Base-by-base conservation (phyloP, 2,329 filamentous ascomycete genomes). In the Botrytis squamosa region DNA sequence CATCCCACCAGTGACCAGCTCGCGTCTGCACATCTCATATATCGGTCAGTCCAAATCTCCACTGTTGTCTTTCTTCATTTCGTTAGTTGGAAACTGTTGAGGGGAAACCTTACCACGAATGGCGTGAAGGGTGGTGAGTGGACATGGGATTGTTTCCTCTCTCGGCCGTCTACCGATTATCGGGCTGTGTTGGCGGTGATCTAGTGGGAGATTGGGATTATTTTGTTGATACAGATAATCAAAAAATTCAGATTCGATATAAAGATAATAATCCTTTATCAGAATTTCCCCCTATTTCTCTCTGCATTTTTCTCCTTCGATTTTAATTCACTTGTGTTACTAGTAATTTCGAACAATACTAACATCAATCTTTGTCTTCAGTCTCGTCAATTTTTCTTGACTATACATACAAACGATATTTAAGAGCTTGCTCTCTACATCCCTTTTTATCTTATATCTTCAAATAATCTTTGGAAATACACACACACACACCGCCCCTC, bases 401-500 rank as follows among this genome's bases (percentile, higher is more conserved):
- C 44, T 72, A 46, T 72, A 73, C 67, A 73, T 63, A 70, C 49
- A 52, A 49, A 42, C 22, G 18, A 57, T 16, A 29, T 40, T n/a
- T 4, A 38, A 60, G 18, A 38, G 40, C 49, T 60, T 60, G 38
- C 29, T 71, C 33, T 46, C 38, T 33, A 25, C 60, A 29, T 16
- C 52, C n/a, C n/a, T 29, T 18, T 72, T 36, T 49, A 66, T 29
- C 36, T 42, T 16, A 57, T 70, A 38, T 42, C 64, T 70, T 36
- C 42, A 52, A 16, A 65, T 46, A 64, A 63, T 52, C 63, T 77
- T 71, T 77, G 2, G 52, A 67, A 67, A 44, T 6, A 44, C 16
- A 44, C 42, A 44, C 40, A 49, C 25, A 49, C 46, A 25, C 25
- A 78, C 79, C 78, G 75, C 79, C 77, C 72, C 76, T 64, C 71